Conservation (phyloP, 2,329 filamentous ascomycete species). For the Pestalotiopsis sp. region DNA sequence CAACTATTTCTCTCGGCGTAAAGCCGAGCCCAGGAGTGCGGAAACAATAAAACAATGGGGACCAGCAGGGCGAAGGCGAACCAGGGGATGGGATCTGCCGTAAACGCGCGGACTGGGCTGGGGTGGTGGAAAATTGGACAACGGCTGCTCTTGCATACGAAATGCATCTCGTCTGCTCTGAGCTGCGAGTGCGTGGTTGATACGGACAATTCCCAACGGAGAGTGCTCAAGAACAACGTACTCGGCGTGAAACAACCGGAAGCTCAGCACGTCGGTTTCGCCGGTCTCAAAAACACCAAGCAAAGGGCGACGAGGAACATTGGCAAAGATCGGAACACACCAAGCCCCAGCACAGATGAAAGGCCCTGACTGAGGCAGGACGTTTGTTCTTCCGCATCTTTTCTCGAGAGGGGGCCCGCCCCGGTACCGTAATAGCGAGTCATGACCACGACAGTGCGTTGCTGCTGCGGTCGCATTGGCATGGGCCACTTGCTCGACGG, state of each 20-base stretch:
- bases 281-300: background rate
- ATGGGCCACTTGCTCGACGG: background rate
- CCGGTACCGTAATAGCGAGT: background rate
- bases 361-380: background rate
- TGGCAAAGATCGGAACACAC: background rate
- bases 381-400: background rate
- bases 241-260: constrained; percentile 2
- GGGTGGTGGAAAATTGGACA: background rate
- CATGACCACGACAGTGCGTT: background rate
- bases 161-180: background rate
- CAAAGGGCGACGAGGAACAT: background rate
- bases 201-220: background rate
- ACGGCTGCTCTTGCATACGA: background rate
- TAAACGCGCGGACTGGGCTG: background rate
- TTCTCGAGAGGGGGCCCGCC: background rate
- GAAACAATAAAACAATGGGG: background rate
- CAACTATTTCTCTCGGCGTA: background rate
- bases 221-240: background rate
- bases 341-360: background rate
- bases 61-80: background rate
- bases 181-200: background rate
- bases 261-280: constrained; percentile 5
- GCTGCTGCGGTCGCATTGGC: background rate
- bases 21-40: background rate
- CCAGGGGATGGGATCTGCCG: background rate